Evolutionary conservation across 495 filamentous ascomycete genomes (phyloP).

Genomic region (Apodospora peruviana): DNA sequence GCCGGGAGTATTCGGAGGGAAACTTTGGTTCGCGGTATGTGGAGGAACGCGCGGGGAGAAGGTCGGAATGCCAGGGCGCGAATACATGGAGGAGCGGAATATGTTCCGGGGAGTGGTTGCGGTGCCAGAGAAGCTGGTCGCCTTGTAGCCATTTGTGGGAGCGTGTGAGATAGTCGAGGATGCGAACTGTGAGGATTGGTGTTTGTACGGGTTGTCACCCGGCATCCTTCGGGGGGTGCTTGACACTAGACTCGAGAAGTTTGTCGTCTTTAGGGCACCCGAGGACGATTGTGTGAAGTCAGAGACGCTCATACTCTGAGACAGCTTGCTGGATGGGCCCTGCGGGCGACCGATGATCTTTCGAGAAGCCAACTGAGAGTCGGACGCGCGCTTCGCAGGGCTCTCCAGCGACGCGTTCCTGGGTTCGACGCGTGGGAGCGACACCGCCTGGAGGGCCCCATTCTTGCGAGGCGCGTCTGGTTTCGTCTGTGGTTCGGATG

Average conservation of each 20-base stretch:
- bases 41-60: conserved; percentile 33
- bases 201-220: conserved; percentile 30
- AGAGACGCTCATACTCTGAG: conserved; percentile 22
- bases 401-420: conserved; percentile 25
- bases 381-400: conserved; percentile 32
- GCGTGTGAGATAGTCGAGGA: conserved; percentile 16
- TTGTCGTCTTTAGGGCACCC: conserved; percentile 2
- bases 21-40: conserved; percentile 24
- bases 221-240: conserved; percentile 21
- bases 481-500: conserved; percentile 10
- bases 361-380: conserved; percentile 25
- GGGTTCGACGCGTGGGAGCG: conserved; percentile 14
- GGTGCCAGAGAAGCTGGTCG: conserved; percentile 22
- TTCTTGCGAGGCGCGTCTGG: conserved; percentile 1
- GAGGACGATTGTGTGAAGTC: conserved; percentile 21
- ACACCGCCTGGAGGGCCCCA: conserved; percentile 1
- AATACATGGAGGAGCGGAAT: conserved; percentile 35
- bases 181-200: conserved; percentile 1
- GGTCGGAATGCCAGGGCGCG: conserved; percentile 24
- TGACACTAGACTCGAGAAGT: background rate
- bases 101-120: conserved; percentile 26
- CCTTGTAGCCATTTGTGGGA: conserved; percentile 9
- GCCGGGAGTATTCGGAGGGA: conserved; percentile 30
- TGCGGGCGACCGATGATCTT: conserved; percentile 27
- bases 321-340: conserved; percentile 31